A percentile compares a stretch with the other conserved stretches of the same genome.
Evolutionary conservation across 2,329 filamentous ascomycete genomes (phyloP).

Genomic region (Claviceps spartinae): DNA sequence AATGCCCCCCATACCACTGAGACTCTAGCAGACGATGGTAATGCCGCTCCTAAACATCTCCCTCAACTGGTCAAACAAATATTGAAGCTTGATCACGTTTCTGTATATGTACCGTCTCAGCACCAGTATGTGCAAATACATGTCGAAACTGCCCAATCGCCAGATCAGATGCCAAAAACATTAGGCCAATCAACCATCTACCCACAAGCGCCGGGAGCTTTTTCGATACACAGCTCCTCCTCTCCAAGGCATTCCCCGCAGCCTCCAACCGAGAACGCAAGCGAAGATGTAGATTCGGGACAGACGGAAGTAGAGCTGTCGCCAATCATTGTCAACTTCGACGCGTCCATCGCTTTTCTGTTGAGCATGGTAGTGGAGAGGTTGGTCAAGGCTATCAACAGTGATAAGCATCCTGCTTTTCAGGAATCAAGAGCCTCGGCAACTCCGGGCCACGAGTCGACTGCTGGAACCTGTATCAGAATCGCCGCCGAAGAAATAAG

Average conservation of each 20-base stretch:
- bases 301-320: conserved; percentile 36
- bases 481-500: conserved; percentile 35
- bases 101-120: conserved; percentile 38
- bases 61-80: conserved; percentile 44
- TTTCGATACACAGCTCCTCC: conserved; percentile 29
- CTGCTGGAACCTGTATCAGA: conserved; percentile 25
- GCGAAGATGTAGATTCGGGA: neutral
- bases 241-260: neutral
- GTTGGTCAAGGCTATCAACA: conserved; percentile 31
- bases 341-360: conserved; percentile 42
- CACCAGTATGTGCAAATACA: conserved; percentile 30
- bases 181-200: conserved; percentile 25
- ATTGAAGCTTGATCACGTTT: conserved; percentile 34
- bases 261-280: neutral
- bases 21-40: conserved; percentile 8
- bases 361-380: conserved; percentile 37
- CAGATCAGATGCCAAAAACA: conserved; percentile 16
- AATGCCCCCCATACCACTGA: neutral
- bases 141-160: conserved; percentile 14
- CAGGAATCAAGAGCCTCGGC: conserved; percentile 7
- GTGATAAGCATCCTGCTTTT: conserved; percentile 7
- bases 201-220: conserved; percentile 47
- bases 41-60: conserved; percentile 36
- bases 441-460: conserved; percentile 2
- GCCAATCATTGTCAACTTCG: conserved; percentile 38